phyloP scores from a whole-genome alignment of 371 early-diverging fungal species.

The Batkoa obscura region DNA sequence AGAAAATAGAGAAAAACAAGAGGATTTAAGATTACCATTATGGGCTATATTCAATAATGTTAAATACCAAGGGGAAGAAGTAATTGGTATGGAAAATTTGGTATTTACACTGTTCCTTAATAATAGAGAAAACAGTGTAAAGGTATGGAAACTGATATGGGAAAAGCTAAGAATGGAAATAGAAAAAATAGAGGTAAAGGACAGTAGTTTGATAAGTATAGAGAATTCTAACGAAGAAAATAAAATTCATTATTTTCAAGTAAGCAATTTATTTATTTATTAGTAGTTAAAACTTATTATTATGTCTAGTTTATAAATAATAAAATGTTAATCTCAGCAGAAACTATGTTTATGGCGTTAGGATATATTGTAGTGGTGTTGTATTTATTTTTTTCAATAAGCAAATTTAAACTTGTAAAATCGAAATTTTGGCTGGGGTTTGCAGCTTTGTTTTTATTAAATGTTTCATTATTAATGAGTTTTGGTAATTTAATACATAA shows the following conservation, averaged over 20 bases:
- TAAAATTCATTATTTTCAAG: not conserved
- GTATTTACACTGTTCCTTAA: too few relatives aligned
- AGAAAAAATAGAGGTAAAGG: too few relatives aligned
- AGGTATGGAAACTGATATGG: too few relatives aligned
- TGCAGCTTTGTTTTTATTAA: slow-evolving; percentile 32
- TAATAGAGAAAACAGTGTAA: too few relatives aligned
- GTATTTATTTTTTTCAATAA: slow-evolving; percentile 36
- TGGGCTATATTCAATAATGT: too few relatives aligned
- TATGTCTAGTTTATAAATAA: not conserved
- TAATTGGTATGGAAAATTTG: too few relatives aligned
- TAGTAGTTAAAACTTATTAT: not conserved
- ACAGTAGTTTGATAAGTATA: too few relatives aligned
- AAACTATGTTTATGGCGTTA: slow-evolving; percentile 18
- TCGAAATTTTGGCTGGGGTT: slow-evolving; percentile 47
- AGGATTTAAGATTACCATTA: too few relatives aligned
- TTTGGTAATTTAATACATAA: slow-evolving; percentile 28
- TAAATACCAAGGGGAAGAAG: too few relatives aligned
- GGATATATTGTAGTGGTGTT: slow-evolving; percentile 31
- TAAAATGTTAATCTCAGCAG: slow-evolving; percentile 11
- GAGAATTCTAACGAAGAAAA: not conserved
- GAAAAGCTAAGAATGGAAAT: too few relatives aligned
- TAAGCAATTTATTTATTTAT: not conserved
- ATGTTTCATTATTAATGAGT: slow-evolving; percentile 26
- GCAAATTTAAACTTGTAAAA: slow-evolving; percentile 41
- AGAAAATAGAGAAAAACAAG: too few relatives aligned